Evolutionary conservation across 2,329 filamentous ascomycete species (phyloP).

Genomic region (Septoria linicola): DNA sequence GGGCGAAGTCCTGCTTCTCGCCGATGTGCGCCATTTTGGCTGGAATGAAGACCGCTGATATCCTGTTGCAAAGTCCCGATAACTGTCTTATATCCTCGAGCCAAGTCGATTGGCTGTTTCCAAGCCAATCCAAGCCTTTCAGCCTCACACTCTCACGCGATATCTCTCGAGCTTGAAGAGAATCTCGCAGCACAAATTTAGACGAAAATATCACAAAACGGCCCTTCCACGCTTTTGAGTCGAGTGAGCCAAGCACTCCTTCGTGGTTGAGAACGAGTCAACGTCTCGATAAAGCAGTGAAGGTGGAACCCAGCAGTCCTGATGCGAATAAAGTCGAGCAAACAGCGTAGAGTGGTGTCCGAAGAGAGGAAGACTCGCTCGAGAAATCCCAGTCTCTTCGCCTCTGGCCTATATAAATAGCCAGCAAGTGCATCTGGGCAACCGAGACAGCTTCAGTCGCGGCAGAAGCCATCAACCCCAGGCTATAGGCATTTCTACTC

Average conservation of each 20-base stretch:
- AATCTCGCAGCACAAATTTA: not conserved
- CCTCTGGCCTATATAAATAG: slow-evolving; percentile 13
- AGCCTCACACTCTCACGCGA: not conserved
- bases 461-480: not conserved
- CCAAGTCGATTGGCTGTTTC: not conserved
- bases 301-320: not conserved
- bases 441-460: not conserved
- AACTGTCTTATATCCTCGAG: not conserved
- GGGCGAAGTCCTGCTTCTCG: slow-evolving; percentile 11
- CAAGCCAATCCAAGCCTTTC: not conserved
- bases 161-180: not conserved
- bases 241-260: slow-evolving; percentile 6
- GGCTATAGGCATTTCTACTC: not conserved
- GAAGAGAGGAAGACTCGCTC: slow-evolving; percentile 2
- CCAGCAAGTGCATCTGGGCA: not conserved
- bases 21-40: not conserved
- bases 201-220: not conserved
- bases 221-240: not conserved
- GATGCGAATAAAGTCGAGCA: not conserved
- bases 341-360: not conserved
- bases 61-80: not conserved
- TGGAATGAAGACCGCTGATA: not conserved
- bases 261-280: not conserved
- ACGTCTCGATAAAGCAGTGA: slow-evolving; percentile 1
- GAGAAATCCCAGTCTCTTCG: not conserved